Evolutionary conservation across 2,329 filamentous ascomycete genomes (phyloP).

Genomic region (Lasiodiplodia gonubiensis): DNA sequence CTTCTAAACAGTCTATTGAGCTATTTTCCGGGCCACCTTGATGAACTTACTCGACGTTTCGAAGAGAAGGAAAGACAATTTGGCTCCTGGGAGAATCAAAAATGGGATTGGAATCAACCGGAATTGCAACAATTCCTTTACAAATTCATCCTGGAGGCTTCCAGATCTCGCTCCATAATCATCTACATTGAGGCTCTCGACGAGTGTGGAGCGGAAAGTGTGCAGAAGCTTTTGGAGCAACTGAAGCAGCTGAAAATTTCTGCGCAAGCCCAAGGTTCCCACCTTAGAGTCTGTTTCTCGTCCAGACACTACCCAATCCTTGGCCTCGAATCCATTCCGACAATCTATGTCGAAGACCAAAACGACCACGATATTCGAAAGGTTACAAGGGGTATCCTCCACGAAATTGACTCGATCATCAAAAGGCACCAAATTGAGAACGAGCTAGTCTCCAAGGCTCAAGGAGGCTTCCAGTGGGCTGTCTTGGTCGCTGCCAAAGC

Average conservation of each 20-base stretch:
- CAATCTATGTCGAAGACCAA: neutral
- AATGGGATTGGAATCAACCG: neutral
- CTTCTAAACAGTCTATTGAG: neutral
- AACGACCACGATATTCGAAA: neutral
- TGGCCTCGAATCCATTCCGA: neutral
- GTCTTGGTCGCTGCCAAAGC: neutral
- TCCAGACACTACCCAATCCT: slow-evolving; percentile 7
- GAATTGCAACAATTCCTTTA: neutral
- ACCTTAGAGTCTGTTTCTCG: neutral
- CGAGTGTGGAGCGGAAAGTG: neutral
- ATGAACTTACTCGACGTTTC: neutral
- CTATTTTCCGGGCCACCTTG: neutral
- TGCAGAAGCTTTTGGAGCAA: neutral
- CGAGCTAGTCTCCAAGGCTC: neutral
- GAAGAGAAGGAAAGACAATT: neutral
- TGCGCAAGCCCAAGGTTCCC: neutral
- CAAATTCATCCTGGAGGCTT: neutral
- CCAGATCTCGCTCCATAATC: neutral
- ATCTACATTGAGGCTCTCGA: slow-evolving; percentile 9
- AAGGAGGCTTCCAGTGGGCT: slow-evolving; percentile 6
- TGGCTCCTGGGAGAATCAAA: neutral
- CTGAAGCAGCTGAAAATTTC: neutral
- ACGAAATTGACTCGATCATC: neutral
- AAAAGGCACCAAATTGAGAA: neutral
- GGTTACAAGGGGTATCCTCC: neutral